Evolutionary conservation across 2,329 filamentous ascomycete genomes (phyloP), one percentile per base, ranked within the genome.

Genomic region (Monilinia aucupariae): DNA sequence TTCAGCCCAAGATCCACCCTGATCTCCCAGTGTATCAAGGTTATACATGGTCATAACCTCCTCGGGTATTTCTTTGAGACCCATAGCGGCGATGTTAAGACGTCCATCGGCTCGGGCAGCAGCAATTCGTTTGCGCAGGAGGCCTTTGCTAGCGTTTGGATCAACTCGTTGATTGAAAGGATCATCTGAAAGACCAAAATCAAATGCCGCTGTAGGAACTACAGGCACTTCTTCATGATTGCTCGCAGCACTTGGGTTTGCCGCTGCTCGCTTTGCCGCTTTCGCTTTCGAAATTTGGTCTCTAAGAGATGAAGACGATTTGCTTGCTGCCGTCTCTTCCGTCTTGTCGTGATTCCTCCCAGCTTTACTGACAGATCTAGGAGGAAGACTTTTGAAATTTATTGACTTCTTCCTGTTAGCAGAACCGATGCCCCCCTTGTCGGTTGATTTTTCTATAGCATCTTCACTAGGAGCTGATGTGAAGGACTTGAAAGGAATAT

Each of bases 231-330:
- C 74, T 4, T 72, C 68, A 7, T 68, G 60, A 25, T 66, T 62
- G 2, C 61, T 62, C 2, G 66, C 52, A 34, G 67, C 62, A 6
- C 69, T 64, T 9, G 75, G 75, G 51, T 73, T 76, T 41, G 75
- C 72, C 45, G 70, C 71, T 13, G 83, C 86, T 66, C 85, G 83
- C 63, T 85, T 88, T 2, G 91, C 90, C 2, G 92, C 92, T 73
- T 93, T 96, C 0, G 94, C 93, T 70, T 92, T 93, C 45, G 92
- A 91, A 66, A 97, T 97, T 61, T 94, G 92, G 59, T 97, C 91
- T 41, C 94, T 85, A 17, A 99, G 77, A 0, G 92, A 87, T 20
- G 83, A 80, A 0, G 93, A 97, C 0, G 92, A 92, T 70, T 90
- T 94, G 7, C 78, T 76, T 0, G 75, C 74, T 64, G 78, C 82